Percentiles rank a stretch among this genome's conserved stretches.
These are phyloP conservation scores for Dactylonectria estremocensis DNA, from an alignment of 2,329 filamentous ascomycete species.

Conservation along the genomic window DNA sequence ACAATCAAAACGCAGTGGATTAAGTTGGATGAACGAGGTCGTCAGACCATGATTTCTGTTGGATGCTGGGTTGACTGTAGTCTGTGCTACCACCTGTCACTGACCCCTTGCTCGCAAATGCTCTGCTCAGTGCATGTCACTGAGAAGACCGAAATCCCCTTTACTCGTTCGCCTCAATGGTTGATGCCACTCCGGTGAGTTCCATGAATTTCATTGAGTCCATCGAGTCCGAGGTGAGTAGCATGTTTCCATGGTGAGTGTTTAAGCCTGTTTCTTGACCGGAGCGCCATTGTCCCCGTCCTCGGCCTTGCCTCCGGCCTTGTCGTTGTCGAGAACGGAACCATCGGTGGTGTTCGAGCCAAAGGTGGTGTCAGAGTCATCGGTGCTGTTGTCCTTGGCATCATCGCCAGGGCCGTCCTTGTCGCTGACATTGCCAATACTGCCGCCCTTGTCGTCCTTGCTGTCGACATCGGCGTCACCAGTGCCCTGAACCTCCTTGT, in stretches of 20 bases:
- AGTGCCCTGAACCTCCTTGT: too few relatives aligned
- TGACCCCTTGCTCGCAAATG: background rate
- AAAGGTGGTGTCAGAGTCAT: too few relatives aligned
- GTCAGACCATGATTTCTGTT: background rate
- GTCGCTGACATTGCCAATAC: too few relatives aligned
- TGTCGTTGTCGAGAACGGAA: background rate
- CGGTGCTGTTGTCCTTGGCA: too few relatives aligned
- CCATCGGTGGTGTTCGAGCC: too few relatives aligned
- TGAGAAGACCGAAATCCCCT: background rate
- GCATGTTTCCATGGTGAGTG: background rate
- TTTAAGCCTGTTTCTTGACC: background rate
- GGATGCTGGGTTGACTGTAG: background rate
- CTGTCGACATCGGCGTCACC: too few relatives aligned
- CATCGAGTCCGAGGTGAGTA: background rate
- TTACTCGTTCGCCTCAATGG: slow-evolving; percentile 8
- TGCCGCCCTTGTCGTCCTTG: too few relatives aligned
- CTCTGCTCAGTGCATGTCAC: background rate
- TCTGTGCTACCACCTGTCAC: background rate
- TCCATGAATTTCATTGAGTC: background rate
- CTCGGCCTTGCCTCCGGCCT: background rate
- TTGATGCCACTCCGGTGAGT: background rate
- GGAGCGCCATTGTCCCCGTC: background rate
- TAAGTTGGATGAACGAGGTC: background rate
- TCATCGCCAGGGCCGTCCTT: too few relatives aligned
- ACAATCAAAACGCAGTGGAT: too few relatives aligned